Evolutionary conservation across 164 flowering plant species (phyloP).

Genomic region (Macadamia integrifolia): DNA sequence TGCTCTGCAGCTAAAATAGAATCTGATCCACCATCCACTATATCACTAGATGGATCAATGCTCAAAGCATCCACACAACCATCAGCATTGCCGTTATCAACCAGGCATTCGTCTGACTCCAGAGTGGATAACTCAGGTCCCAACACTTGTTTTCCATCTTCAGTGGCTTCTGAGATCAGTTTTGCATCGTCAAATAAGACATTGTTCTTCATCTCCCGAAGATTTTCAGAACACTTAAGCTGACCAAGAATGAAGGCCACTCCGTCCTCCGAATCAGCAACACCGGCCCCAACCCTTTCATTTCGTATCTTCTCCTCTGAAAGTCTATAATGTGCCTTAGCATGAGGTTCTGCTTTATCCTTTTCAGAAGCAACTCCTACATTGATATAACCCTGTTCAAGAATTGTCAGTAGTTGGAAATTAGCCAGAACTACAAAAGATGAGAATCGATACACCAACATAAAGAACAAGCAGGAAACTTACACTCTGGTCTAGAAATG

Average conservation of each 20-base stretch:
- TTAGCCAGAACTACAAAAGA: not conserved
- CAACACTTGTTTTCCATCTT: slow-evolving; percentile 10
- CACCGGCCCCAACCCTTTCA: slow-evolving; percentile 29
- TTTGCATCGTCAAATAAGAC: slow-evolving; percentile 18
- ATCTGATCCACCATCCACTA: slow-evolving; percentile 17
- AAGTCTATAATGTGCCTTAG: slow-evolving; percentile 27
- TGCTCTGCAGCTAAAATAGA: slow-evolving; percentile 12
- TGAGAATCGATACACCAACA: not conserved
- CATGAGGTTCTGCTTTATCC: slow-evolving; percentile 31
- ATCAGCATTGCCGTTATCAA: slow-evolving; percentile 22
- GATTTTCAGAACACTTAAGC: slow-evolving; percentile 32
- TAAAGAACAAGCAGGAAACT: slow-evolving; percentile 22
- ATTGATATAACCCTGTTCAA: slow-evolving; percentile 91
- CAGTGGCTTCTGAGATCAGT: slow-evolving; percentile 16
- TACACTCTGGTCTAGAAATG: slow-evolving; percentile 86
- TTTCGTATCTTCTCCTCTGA: slow-evolving; percentile 31
- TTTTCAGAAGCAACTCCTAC: slow-evolving; percentile 76
- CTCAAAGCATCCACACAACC: slow-evolving; percentile 18
- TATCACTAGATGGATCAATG: slow-evolving; percentile 20
- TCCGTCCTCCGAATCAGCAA: slow-evolving; percentile 65
- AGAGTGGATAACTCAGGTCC: slow-evolving; percentile 21
- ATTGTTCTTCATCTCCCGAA: slow-evolving; percentile 25
- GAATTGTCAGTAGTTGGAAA: slow-evolving; percentile 19
- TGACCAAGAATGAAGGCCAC: slow-evolving; percentile 56
- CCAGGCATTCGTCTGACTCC: slow-evolving; percentile 21